Conservation (phyloP, 1,284 basidiomycete genomes). For the Puccinia sorghi region DNA sequence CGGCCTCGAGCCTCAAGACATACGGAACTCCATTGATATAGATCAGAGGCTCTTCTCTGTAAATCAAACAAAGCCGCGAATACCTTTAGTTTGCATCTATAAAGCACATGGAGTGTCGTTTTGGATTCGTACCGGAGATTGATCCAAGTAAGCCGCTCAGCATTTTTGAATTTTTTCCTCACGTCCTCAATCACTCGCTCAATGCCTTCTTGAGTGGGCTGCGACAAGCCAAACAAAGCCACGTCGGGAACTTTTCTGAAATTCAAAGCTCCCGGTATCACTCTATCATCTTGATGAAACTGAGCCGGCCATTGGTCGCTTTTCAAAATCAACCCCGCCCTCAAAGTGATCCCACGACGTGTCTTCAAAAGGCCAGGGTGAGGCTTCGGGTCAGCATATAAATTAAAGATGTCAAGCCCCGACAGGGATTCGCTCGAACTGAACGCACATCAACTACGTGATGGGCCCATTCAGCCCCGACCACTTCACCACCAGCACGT, state of each 20-base stretch:
- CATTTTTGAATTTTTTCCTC: slow-evolving; percentile 15
- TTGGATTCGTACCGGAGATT: slow-evolving; percentile 34
- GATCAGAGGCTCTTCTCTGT: slow-evolving; percentile 75
- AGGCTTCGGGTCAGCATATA: not conserved
- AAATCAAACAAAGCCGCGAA: not conserved
- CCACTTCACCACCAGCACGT: slow-evolving; percentile 76
- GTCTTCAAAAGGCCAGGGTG: slow-evolving; percentile 62
- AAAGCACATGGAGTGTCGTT: not conserved
- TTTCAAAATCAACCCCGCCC: slow-evolving; percentile 76
- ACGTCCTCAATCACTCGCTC: slow-evolving; percentile 70
- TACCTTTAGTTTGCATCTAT: not conserved
- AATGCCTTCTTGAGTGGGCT: slow-evolving; percentile 89
- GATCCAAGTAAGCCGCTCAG: slow-evolving; percentile 46
- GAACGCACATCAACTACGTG: slow-evolving; percentile 76
- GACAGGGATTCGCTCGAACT: not conserved
- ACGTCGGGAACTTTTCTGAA: slow-evolving; percentile 82
- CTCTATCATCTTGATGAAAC: slow-evolving; percentile 60
- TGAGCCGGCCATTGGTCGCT: slow-evolving; percentile 85
- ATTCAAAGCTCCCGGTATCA: slow-evolving; percentile 84
- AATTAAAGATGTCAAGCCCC: not conserved
- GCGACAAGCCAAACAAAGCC: slow-evolving; percentile 83
- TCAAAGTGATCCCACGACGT: slow-evolving; percentile 86
- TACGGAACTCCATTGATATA: slow-evolving; percentile 79
- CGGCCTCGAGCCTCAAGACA: slow-evolving; percentile 60
- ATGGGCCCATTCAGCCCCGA: slow-evolving; percentile 90